Conservation (phyloP, 192 early-diverging fungal species). For the Rhizoclosmatium globosum region DNA sequence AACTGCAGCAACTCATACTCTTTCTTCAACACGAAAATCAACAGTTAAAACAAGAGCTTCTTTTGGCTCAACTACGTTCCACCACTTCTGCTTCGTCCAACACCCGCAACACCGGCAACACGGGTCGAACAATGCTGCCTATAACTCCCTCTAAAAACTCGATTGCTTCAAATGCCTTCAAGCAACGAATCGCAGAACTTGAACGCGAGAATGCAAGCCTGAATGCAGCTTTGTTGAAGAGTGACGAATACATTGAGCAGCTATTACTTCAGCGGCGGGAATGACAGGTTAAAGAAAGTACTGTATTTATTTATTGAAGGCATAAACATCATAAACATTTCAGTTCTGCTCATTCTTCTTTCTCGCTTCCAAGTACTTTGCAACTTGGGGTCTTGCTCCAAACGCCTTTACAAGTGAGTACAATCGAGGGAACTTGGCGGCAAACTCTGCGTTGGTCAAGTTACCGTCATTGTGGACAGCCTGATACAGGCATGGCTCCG, state of each 20-base stretch:
- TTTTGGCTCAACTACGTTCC: not conserved
- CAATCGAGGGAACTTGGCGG: not conserved
- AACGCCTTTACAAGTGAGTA: not conserved
- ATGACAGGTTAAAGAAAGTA: no score
- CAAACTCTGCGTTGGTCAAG: not conserved
- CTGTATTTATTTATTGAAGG: no score
- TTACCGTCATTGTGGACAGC: not conserved
- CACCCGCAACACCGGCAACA: not conserved
- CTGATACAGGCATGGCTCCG: not conserved
- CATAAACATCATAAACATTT: no score
- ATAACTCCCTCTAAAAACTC: not conserved
- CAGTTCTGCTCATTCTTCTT: not conserved
- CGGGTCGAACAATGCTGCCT: not conserved
- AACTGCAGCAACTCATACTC: not conserved
- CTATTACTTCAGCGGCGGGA: not conserved
- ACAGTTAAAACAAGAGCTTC: not conserved
- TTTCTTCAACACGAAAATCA: not conserved
- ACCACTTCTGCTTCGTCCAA: not conserved
- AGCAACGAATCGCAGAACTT: not conserved
- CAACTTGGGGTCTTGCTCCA: not conserved
- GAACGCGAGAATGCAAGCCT: not conserved
- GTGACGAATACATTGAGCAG: slow-evolving; percentile 4
- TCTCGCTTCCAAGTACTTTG: not conserved
- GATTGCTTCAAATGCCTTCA: not conserved
- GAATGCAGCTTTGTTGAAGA: not conserved